Evolutionary conservation across 2,329 filamentous ascomycete genomes (phyloP).

Genomic region (Aspergillus transmontanensis): DNA sequence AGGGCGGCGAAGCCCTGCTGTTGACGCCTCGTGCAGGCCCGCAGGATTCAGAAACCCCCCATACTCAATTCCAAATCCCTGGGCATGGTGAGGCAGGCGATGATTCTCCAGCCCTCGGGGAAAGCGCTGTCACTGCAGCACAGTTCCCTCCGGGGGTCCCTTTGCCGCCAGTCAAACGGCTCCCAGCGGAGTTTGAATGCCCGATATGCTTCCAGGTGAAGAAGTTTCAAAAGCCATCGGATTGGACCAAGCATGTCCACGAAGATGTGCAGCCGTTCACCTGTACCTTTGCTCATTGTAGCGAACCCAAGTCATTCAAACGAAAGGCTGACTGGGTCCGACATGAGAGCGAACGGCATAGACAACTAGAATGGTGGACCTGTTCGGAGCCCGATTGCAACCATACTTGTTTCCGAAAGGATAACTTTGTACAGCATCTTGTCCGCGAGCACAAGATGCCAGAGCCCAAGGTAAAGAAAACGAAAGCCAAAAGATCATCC

Average conservation of each 20-base stretch:
- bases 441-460: slow-evolving; percentile 86
- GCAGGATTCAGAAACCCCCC: slow-evolving; percentile 60
- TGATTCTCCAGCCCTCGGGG: slow-evolving; percentile 65
- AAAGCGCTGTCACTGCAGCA: slow-evolving; percentile 69
- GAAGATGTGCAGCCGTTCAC: slow-evolving; percentile 93
- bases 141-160: slow-evolving; percentile 81
- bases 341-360: slow-evolving; percentile 88
- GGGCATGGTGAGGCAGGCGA: slow-evolving; percentile 62
- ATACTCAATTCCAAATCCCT: slow-evolving; percentile 57
- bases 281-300: slow-evolving; percentile 82
- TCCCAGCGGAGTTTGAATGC: slow-evolving; percentile 89
- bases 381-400: slow-evolving; percentile 79
- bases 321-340: slow-evolving; percentile 94
- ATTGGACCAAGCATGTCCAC: slow-evolving; percentile 96
- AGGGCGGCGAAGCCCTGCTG: slow-evolving; percentile 66
- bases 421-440: slow-evolving; percentile 91
- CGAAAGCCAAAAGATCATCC: slow-evolving; percentile 58
- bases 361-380: slow-evolving; percentile 88
- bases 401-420: slow-evolving; percentile 81
- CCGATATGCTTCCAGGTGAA: slow-evolving; percentile 83
- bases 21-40: slow-evolving; percentile 57
- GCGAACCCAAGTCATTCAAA: slow-evolving; percentile 89
- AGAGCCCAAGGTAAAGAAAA: slow-evolving; percentile 76
- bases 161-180: slow-evolving; percentile 71
- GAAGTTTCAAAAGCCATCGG: slow-evolving; percentile 85